Base-by-base conservation (phyloP, 2,329 filamentous ascomycete species). In the Penicillium nordicum region DNA sequence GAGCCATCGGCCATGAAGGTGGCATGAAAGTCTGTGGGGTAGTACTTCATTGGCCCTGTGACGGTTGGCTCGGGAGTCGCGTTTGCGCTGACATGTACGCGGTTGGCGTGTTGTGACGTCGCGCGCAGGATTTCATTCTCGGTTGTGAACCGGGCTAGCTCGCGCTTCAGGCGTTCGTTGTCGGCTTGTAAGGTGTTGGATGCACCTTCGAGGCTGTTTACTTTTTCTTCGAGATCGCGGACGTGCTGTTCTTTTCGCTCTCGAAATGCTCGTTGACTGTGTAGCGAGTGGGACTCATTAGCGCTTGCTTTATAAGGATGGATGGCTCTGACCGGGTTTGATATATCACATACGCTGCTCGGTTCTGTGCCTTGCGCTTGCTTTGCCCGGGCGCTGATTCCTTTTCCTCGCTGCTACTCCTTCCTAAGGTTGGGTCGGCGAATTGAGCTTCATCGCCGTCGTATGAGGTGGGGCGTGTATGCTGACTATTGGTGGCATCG, bases 201-300 rank as follows among this genome's bases (percentile, higher is more conserved):
- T 48, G 87, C 85, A 57, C 86, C 85, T 70, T 96, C 88, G 32
- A 97, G 84, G 47, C 80, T 82, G 48, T 84, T 87, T 29, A 97
- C 85, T 72, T 96, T 94, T 55, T 86, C 84, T 75, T 97, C 92
- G 25, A 97, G 86, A 59, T 97, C 92, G 72, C 92, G 92, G 60
- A 97, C 92, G 69, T 96, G 92, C 56, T 87, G 88, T 73, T 97
- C 93, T 75, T 97, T 97, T 65, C 93, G 88, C 75, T 97, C 93
- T 58, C 93, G 90, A 74, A 97, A 97, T 32, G 94, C 93, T 66
- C 93, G 88, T 81, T 97, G 94, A 46, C 93, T 97, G 57, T 55
- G 50, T 44, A 25, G 12, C 9, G 10, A 49, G 1, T 8, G 23
- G 14, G 3, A 5, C 14, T 18, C 40, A 30, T 62, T n/a, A 61